These are phyloP conservation scores for Entamoeba invadens DNA, from an alignment of 208 protist species.

Conservation along the genomic window DNA sequence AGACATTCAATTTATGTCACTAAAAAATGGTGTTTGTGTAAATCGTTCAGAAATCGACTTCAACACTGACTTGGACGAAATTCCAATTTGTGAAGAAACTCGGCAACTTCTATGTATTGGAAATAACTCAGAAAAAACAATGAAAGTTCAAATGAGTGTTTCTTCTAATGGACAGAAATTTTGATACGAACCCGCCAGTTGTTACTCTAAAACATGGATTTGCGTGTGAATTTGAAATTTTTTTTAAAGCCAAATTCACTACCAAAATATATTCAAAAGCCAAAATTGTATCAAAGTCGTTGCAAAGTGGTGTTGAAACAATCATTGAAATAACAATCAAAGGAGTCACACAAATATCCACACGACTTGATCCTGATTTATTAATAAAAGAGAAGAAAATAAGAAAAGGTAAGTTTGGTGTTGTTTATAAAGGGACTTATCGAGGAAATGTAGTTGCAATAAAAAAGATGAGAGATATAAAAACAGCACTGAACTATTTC, in stretches of 20 bases:
- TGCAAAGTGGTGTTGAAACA: neutral
- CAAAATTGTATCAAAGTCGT: neutral
- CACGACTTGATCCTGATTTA: neutral
- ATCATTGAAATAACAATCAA: neutral
- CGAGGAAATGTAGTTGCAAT: neutral
- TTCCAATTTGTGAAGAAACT: neutral
- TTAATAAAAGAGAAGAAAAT: neutral
- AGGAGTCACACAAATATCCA: neutral
- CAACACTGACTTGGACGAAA: neutral
- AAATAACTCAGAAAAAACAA: neutral
- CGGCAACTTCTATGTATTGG: neutral
- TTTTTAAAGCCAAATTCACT: neutral
- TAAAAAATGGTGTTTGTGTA: neutral
- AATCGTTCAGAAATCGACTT: neutral
- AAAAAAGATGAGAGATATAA: neutral
- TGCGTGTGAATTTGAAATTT: neutral
- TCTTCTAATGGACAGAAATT: neutral
- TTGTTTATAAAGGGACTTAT: neutral
- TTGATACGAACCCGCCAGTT: neutral
- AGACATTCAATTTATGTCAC: neutral
- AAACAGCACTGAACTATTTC: neutral
- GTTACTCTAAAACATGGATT: neutral
- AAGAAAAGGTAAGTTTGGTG: neutral
- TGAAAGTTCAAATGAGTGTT: neutral
- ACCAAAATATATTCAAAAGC: neutral